Base-by-base conservation (phyloP, 2,329 filamentous ascomycete genomes). In the Mycosphaerella sp. region DNA sequence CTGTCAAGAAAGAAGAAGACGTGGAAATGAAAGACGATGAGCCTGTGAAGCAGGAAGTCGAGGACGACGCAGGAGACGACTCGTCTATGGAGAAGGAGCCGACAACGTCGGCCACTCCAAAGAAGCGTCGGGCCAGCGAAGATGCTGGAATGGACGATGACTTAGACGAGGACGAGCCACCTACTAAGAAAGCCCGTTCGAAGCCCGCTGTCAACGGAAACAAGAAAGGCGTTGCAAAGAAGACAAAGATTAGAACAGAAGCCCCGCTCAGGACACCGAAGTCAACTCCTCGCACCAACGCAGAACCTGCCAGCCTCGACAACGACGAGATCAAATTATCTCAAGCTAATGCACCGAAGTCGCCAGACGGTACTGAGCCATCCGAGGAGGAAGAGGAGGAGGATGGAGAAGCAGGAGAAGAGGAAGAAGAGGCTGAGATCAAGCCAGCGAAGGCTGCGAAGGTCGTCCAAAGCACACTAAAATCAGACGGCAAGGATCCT, bases 391-490 rank as follows among this genome's bases (percentile, higher is more conserved):
- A 71, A n/a, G 10, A n/a, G 4, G 30, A 34, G 10, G 30, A 34
- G 30, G 30, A 12, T 1, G 30, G 10, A 10, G 28, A 12, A n/a
- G 30, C 1, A 6, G 71, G 71, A n/a, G 69, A 71, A 17, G 81
- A 81, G 50, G 80, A 78, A 17, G 76, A 80, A 12, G 77, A 86
- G 62, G 87, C 87, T 64, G 82, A 88, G 1, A 82, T 85, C 59
- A 70, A 83, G 41, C 81, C 82, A 44, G 84, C 81, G 37, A 90
- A 94, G 69, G 84, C 82, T 41, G 82, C 87, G 40, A 81, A 91
- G 68, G 87, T 88, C 68, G 80, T 91, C 9, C 89, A 95, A 67
- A 81, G 81, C 7, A 86, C 84, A 42, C 73, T 95, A 52, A 83
- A 83, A 64, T 74, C 79, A 14, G 80, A 78, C 45, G 75, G 71